These are phyloP conservation scores for Botrytis elliptica DNA, from an alignment of 2,329 filamentous ascomycete species.

Conservation along the genomic window DNA sequence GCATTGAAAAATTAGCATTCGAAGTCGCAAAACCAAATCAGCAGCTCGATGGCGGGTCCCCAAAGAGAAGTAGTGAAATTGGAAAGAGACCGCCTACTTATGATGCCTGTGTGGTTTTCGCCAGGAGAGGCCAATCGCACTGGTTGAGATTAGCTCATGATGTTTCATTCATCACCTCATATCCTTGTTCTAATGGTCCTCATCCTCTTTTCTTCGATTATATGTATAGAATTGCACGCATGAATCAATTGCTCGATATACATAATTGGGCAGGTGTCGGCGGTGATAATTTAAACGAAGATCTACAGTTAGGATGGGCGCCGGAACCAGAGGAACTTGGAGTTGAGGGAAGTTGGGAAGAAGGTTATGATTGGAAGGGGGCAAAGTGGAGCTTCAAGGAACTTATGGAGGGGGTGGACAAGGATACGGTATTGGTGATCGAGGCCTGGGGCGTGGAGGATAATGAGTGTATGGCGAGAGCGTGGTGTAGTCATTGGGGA, in stretches of 20 bases:
- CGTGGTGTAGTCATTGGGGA: slow-evolving; percentile 77
- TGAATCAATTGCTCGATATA: slow-evolving; percentile 64
- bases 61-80: slow-evolving; percentile 10
- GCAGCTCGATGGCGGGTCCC: neutral
- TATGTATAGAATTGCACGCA: slow-evolving; percentile 55
- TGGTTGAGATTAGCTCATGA: slow-evolving; percentile 62
- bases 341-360: slow-evolving; percentile 22
- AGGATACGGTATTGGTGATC: slow-evolving; percentile 67
- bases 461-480: slow-evolving; percentile 73
- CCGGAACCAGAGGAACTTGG: neutral
- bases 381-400: neutral
- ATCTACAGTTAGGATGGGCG: slow-evolving; percentile 7
- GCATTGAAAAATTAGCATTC: slow-evolving; percentile 63
- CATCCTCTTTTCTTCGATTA: slow-evolving; percentile 75
- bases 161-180: slow-evolving; percentile 64
- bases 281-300: slow-evolving; percentile 11
- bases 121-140: slow-evolving; percentile 62
- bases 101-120: slow-evolving; percentile 62
- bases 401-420: slow-evolving; percentile 44
- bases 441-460: slow-evolving; percentile 72
- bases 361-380: slow-evolving; percentile 33
- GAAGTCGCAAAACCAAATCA: neutral
- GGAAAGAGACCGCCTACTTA: slow-evolving; percentile 48
- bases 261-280: slow-evolving; percentile 56
- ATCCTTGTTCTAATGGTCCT: slow-evolving; percentile 62